A percentile compares a stretch with the other conserved stretches of the same genome.
phyloP scores from a whole-genome alignment of 805 yeast genomes.

The Candida vaughaniae region DNA sequence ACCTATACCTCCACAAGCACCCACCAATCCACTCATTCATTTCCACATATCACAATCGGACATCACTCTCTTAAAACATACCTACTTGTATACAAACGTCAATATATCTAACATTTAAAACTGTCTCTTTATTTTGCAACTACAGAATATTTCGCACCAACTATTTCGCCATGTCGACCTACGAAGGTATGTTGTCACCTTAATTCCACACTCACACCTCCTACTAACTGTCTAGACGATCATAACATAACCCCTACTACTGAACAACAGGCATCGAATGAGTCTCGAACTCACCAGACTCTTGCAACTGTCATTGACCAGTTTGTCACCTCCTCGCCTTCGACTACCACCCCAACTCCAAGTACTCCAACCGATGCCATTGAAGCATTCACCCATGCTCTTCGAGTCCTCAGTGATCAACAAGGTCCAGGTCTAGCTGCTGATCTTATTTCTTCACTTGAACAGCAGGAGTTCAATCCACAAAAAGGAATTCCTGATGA shows the following conservation, averaged over 20 bases:
- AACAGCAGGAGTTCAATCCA: slow-evolving; percentile 9
- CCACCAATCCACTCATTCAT: too few species aligned
- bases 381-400: slow-evolving; percentile 31
- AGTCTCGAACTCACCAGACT: slow-evolving; percentile 28
- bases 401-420: slow-evolving; percentile 27
- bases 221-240: slow-evolving; percentile 29
- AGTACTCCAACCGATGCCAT: neutral
- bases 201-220: neutral
- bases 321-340: slow-evolving; percentile 22
- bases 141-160: slow-evolving; percentile 2
- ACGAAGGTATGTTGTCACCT: slow-evolving; percentile 38
- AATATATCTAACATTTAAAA: too few species aligned
- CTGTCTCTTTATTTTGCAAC: too few species aligned
- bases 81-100: too few species aligned
- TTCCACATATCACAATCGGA: too few species aligned
- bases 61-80: too few species aligned
- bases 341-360: neutral
- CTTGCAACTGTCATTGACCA: slow-evolving; percentile 29
- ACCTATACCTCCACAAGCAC: too few species aligned
- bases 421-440: slow-evolving; percentile 30
- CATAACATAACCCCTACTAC: slow-evolving; percentile 26
- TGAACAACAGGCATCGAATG: slow-evolving; percentile 17
- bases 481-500: slow-evolving; percentile 61
- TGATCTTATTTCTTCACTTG: slow-evolving; percentile 24
- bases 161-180: slow-evolving; percentile 41